Base-by-base conservation (phyloP, 2,329 filamentous ascomycete genomes). In the Pyrenophora tritici-repentis region DNA sequence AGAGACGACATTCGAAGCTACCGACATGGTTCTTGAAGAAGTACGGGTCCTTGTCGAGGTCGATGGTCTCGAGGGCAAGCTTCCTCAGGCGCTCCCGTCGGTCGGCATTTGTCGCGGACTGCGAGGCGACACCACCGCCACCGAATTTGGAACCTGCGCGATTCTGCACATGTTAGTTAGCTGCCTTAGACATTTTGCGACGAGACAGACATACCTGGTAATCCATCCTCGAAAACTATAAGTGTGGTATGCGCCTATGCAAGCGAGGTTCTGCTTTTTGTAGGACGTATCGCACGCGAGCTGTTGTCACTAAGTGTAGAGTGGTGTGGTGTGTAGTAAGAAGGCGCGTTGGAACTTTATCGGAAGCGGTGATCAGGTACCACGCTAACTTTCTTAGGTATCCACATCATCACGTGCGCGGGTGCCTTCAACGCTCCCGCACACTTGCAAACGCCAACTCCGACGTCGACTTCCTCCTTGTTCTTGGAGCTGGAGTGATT, bases 1-100 rank as follows among this genome's bases (percentile, higher is more conserved):
- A 99, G 34, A 99, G 88, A 24, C 94, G 90, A 75, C 94, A 99
- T 77, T 99, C 94, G 77, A 97, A 99, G 70, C 89, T 94, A 70
- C 94, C 94, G 67, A 97, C 90, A 76, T 99, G 93, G 81, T 99
- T 99, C 76, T 96, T 96, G 87, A 99, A 99, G 81, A 97, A 97
- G 84, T 97, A 99, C 0, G 94, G 94, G 78, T 99, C 94, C 79
- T 97, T 97, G 78, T 97, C 94, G 58, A 97, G 89, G 79, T 97
- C 93, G 81, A 99, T 99, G 48, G 91, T 95, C 79, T 99, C 94
- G 70, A 99, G 90, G 51, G 94, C 94, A 71, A 99, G 91, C 80
- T 97, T 97, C 75, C 93, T 91, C 33, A 99, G 88, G 58, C 94
- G 92, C 76, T 99, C 94, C 73, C 94, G 90, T 53, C 94, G 91